phyloP scores from a whole-genome alignment of 371 early-diverging fungal genomes.

The Lichtheimia ornata region DNA sequence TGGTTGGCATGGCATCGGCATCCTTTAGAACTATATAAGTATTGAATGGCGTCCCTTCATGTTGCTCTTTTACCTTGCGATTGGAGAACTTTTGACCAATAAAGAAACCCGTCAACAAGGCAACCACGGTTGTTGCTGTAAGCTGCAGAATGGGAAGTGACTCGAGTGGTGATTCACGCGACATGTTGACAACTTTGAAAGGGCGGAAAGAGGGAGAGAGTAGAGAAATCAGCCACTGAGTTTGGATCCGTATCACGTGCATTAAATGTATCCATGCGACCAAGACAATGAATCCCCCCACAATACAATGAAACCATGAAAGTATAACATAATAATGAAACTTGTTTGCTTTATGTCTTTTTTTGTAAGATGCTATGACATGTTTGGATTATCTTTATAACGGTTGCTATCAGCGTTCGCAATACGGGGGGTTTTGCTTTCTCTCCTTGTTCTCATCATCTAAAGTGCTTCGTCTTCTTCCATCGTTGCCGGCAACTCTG shows the following conservation, averaged over 20 bases:
- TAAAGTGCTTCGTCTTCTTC: conserved; percentile 57
- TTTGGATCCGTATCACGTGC: no score
- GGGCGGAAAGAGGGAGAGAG: no score
- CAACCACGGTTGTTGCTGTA: conserved; percentile 19
- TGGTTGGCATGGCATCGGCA: conserved; percentile 15
- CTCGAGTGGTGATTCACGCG: conserved; percentile 2
- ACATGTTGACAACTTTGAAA: not conserved
- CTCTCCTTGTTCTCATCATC: not conserved
- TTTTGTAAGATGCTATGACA: no score
- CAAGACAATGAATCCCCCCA: no score
- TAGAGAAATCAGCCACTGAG: no score
- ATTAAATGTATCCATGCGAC: no score
- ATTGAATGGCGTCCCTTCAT: not conserved
- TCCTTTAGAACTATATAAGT: not conserved
- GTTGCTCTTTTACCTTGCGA: not conserved
- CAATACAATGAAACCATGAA: no score
- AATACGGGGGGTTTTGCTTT: not conserved
- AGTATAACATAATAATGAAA: no score
- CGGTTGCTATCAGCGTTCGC: no score
- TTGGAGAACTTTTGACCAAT: conserved; percentile 21
- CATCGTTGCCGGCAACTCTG: conserved; percentile 74
- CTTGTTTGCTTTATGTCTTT: not conserved
- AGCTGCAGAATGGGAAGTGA: conserved; percentile 7
- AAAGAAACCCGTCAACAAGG: conserved; percentile 30
- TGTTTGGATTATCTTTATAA: no score